Percentiles rank a stretch among this genome's conserved stretches.
Evolutionary conservation across 768 basidiomycete genomes (phyloP).

Genomic region (Pleurotus eryngii): DNA sequence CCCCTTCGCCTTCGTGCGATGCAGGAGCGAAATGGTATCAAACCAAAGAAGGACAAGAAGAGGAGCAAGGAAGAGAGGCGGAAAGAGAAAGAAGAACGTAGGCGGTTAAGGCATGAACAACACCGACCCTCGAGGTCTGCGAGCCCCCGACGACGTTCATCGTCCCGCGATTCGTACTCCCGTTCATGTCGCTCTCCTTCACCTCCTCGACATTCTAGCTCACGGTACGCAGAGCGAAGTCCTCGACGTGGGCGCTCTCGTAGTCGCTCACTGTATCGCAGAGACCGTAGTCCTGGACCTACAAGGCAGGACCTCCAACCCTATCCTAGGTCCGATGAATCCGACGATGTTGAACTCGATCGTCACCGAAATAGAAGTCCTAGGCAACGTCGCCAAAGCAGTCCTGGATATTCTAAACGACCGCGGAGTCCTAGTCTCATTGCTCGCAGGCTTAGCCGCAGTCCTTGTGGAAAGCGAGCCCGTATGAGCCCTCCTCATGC

Average conservation of each 20-base stretch:
- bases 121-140: constrained; percentile 25
- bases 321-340: constrained; percentile 53
- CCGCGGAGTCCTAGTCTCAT: constrained; percentile 34
- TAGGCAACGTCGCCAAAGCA: constrained; percentile 11
- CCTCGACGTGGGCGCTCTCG: neutral
- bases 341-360: constrained; percentile 32
- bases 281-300: constrained; percentile 17
- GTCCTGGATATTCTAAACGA: constrained; percentile 32
- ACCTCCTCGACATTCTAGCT: constrained; percentile 38
- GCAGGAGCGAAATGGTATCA: constrained; percentile 79
- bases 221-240: constrained; percentile 26
- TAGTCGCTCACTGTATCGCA: neutral
- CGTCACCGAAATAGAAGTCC: constrained; percentile 17
- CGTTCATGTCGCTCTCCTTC: constrained; percentile 46
- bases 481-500: constrained; percentile 45
- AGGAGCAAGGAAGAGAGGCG: constrained; percentile 60
- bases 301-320: constrained; percentile 8
- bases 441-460: constrained; percentile 13
- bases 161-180: constrained; percentile 27
- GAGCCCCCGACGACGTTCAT: constrained; percentile 26
- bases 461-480: constrained; percentile 42
- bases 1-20: constrained; percentile 80
- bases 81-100: constrained; percentile 43
- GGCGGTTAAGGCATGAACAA: constrained; percentile 37
- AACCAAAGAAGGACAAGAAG: constrained; percentile 74